These are phyloP conservation scores for Albifimbria verrucaria DNA, from an alignment of 2,329 filamentous ascomycete genomes.

Conservation along the genomic window DNA sequence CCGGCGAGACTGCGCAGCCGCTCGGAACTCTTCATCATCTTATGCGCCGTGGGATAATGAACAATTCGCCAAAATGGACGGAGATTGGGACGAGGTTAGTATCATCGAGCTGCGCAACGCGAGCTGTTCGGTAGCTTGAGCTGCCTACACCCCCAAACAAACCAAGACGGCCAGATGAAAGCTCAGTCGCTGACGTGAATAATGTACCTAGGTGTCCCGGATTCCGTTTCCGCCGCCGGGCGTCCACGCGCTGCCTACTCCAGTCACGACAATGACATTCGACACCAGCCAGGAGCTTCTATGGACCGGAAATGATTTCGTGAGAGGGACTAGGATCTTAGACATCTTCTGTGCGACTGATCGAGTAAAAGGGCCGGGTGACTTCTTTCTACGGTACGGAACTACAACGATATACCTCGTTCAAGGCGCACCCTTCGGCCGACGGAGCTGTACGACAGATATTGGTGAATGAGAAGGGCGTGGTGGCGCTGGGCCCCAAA, in stretches of 20 bases:
- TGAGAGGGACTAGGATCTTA: constrained; percentile 38
- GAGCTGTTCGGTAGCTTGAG: no score
- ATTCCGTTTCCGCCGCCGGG: constrained; percentile 77
- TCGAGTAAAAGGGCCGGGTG: constrained; percentile 68
- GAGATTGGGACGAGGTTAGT: constrained; percentile 66
- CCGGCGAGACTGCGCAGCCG: constrained; percentile 5
- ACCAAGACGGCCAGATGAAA: no score
- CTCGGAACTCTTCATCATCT: constrained; percentile 11
- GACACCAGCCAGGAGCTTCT: constrained; percentile 86
- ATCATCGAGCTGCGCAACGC: constrained; percentile 3
- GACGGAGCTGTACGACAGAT: constrained; percentile 85
- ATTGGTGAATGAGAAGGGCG: constrained; percentile 84
- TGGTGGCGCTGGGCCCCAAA: constrained; percentile 77
- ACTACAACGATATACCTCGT: constrained; percentile 85
- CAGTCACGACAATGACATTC: constrained; percentile 79
- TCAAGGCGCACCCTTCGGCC: constrained; percentile 68
- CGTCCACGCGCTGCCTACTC: constrained; percentile 65
- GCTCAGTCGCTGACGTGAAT: no score
- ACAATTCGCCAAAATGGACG: constrained; percentile 53
- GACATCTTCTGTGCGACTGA: neutral
- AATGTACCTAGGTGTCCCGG: constrained; percentile 66
- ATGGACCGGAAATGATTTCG: constrained; percentile 90
- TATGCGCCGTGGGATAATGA: constrained; percentile 34
- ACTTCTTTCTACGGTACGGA: constrained; percentile 85
- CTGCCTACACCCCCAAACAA: no score